Conservation (phyloP, 2,329 filamentous ascomycete genomes). For the Lecanicillium sp. region DNA sequence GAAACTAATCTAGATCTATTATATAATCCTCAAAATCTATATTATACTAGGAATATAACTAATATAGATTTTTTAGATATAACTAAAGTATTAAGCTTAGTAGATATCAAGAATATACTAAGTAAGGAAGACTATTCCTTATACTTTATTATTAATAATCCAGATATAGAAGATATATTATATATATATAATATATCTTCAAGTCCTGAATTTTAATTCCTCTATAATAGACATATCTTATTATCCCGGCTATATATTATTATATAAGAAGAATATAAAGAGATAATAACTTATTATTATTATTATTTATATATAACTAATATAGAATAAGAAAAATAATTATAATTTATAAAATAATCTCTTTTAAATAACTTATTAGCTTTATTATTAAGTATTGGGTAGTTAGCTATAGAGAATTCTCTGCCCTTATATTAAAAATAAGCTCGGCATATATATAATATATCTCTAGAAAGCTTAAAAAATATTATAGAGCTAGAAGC, state of each 20-base stretch:
- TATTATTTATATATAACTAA: background rate
- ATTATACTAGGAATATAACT: too few species aligned
- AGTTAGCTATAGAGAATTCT: background rate
- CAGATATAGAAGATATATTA: too few species aligned
- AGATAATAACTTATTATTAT: background rate
- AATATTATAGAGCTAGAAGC: background rate
- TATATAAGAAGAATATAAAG: background rate
- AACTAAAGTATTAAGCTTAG: too few species aligned
- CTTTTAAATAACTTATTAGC: background rate
- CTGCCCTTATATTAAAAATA: background rate
- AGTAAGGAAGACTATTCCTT: too few species aligned
- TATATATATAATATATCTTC: too few species aligned
- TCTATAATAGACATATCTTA: too few species aligned
- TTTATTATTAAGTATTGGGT: background rate
- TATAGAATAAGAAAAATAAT: background rate
- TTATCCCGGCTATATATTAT: background rate
- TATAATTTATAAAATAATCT: background rate
- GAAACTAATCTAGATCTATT: too few species aligned
- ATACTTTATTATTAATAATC: too few species aligned
- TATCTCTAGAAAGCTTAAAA: background rate
- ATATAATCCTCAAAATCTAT: too few species aligned
- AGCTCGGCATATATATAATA: background rate
- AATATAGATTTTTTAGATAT: too few species aligned
- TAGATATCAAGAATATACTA: too few species aligned
- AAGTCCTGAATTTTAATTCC: too few species aligned